Percentiles rank a stretch among this genome's conserved stretches.
These are phyloP conservation scores for Hymenoscyphus fructigenus DNA, from an alignment of 2,329 filamentous ascomycete species.

Conservation along the genomic window DNA sequence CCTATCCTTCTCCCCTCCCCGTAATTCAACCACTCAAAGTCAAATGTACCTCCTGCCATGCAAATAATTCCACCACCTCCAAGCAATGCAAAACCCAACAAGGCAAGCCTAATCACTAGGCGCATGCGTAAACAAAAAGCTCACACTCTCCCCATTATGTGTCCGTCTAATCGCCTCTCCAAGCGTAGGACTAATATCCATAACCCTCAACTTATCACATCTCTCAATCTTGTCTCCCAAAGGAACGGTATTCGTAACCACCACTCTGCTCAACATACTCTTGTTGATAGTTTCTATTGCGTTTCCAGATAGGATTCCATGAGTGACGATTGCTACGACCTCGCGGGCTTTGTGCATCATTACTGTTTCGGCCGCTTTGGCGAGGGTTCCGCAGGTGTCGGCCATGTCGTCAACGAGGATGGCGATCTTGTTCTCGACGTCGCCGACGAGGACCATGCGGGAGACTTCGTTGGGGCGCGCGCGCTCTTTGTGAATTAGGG, in stretches of 20 bases:
- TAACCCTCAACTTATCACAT: constrained; percentile 81
- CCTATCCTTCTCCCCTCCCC: neutral
- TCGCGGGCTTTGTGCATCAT: constrained; percentile 83
- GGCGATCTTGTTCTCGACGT: constrained; percentile 85
- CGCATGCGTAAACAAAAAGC: constrained; percentile 67
- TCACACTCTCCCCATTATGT: constrained; percentile 67
- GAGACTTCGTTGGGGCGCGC: constrained; percentile 88
- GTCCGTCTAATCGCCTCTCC: constrained; percentile 70
- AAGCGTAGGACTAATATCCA: constrained; percentile 84
- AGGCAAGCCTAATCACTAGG: constrained; percentile 45
- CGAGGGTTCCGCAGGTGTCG: constrained; percentile 86
- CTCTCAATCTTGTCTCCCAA: constrained; percentile 75
- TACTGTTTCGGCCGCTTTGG: constrained; percentile 86
- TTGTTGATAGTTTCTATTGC: constrained; percentile 74
- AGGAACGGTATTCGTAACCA: constrained; percentile 88
- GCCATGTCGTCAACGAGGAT: constrained; percentile 99
- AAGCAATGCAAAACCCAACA: neutral
- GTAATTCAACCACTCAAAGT: neutral
- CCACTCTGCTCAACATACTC: constrained; percentile 72
- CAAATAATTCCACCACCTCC: neutral
- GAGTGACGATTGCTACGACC: constrained; percentile 92
- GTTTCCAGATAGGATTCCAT: constrained; percentile 85
- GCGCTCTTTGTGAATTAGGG: constrained; percentile 95
- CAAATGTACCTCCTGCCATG: neutral
- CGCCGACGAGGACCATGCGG: constrained; percentile 93